phyloP scores from a whole-genome alignment of 371 early-diverging fungal species.

The Actinomortierella ambigua region DNA sequence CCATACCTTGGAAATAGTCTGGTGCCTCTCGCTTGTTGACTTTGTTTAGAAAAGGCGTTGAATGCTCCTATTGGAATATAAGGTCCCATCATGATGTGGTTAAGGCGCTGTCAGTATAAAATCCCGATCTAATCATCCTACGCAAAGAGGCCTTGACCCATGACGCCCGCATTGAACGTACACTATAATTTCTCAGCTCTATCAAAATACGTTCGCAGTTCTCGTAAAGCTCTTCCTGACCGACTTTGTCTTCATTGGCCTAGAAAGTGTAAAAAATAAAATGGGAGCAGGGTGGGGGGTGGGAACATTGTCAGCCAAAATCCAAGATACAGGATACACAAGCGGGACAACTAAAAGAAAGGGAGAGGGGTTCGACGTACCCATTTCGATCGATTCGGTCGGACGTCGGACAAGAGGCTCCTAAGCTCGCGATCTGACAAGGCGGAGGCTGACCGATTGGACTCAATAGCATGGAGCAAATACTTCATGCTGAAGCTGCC shows the following conservation, averaged over 20 bases:
- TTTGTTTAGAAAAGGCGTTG: conserved; percentile 88
- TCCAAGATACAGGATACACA: conserved; percentile 3
- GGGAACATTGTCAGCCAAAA: too few relatives aligned
- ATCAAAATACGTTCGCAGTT: conserved; percentile 84
- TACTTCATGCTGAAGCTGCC: conserved; percentile 71
- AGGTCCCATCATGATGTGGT: not conserved
- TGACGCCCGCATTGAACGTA: conserved; percentile 9
- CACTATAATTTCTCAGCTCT: conserved; percentile 80
- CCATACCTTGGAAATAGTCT: conserved; percentile 85
- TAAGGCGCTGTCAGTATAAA: not conserved
- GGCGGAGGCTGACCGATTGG: conserved; percentile 65
- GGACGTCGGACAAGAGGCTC: conserved; percentile 80
- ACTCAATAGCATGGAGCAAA: conserved; percentile 79
- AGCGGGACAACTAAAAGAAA: not conserved
- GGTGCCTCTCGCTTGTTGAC: conserved; percentile 95
- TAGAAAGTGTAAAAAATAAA: conserved; percentile 16
- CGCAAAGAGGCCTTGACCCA: not conserved
- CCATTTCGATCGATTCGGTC: conserved; percentile 92
- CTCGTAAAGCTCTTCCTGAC: conserved; percentile 92
- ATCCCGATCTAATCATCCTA: not conserved
- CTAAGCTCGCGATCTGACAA: conserved; percentile 77
- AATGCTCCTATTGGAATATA: conserved; percentile 66
- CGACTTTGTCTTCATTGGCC: conserved; percentile 86
- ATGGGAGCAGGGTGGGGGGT: too few relatives aligned
- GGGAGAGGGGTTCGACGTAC: conserved; percentile 28